phyloP scores from a whole-genome alignment of 2,329 filamentous ascomycete genomes.

The Colletotrichum lini region DNA sequence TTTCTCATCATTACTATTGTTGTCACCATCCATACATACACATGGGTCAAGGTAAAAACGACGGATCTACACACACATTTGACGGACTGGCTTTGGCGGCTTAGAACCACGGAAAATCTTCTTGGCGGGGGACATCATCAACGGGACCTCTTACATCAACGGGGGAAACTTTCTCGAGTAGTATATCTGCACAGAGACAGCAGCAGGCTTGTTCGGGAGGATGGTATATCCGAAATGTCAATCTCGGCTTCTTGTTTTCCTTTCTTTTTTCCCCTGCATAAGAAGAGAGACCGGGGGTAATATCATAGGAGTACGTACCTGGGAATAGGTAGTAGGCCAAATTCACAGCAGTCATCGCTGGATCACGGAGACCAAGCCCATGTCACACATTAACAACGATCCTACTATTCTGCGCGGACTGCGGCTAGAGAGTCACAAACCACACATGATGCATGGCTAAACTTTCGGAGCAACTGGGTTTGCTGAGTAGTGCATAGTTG shows the following conservation, averaged over 20 bases:
- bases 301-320: not conserved
- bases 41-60: not conserved
- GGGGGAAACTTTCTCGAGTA: not conserved
- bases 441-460: not conserved
- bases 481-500: not conserved
- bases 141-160: too few species aligned
- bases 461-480: not conserved
- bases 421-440: not conserved
- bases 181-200: not conserved
- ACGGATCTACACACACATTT: not conserved
- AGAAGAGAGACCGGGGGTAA: not conserved
- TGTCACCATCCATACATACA: not conserved
- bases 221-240: not conserved
- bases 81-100: not conserved
- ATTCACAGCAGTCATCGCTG: not conserved
- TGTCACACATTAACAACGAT: not conserved
- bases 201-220: not conserved
- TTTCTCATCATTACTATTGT: not conserved
- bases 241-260: not conserved
- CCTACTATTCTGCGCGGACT: not conserved
- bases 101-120: not conserved
- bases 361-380: conserved; percentile 1
- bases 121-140: not conserved
- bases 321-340: not conserved
- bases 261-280: not conserved